Evolutionary conservation across 805 yeast genomes (phyloP).

Genomic region (Candida wancherniae): DNA sequence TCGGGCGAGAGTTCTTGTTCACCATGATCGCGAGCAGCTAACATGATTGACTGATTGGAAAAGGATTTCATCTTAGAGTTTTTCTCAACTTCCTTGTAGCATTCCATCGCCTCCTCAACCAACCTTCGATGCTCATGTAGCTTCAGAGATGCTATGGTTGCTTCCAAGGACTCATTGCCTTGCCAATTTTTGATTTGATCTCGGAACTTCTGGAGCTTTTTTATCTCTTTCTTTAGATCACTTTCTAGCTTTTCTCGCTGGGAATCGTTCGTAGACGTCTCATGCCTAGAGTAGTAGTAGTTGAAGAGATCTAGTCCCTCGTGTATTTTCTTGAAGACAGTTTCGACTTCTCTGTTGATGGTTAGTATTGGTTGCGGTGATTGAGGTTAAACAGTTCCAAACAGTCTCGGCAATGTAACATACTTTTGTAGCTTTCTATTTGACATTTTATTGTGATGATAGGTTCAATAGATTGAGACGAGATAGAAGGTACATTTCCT

Average conservation of each 20-base stretch:
- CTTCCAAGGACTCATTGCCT: constrained; percentile 23
- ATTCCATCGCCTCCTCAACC: constrained; percentile 44
- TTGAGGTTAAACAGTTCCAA: not conserved
- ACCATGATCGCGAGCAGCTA: constrained; percentile 29
- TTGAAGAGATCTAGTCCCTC: constrained; percentile 44
- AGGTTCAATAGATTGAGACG: constrained; percentile 7
- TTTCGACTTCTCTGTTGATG: constrained; percentile 32
- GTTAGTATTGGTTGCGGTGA: constrained; percentile 11
- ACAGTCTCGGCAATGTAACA: constrained; percentile 2
- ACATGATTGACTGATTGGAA: constrained; percentile 42
- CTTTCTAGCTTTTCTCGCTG: constrained; percentile 41
- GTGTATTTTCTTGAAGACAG: constrained; percentile 40
- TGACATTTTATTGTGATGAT: constrained; percentile 11
- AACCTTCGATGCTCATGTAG: constrained; percentile 33
- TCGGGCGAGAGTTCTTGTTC: constrained; percentile 27
- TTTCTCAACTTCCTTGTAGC: constrained; percentile 41
- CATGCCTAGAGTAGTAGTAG: constrained; percentile 41
- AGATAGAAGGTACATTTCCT: constrained; percentile 16
- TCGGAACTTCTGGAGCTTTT: constrained; percentile 41
- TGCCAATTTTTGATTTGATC: constrained; percentile 45
- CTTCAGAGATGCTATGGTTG: constrained; percentile 19
- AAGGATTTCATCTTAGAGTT: constrained; percentile 40
- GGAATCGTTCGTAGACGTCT: constrained; percentile 34
- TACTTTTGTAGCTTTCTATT: constrained; percentile 22
- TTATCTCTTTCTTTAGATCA: constrained; percentile 43